Evolutionary conservation across 1,284 basidiomycete species (phyloP), one percentile per base, ranked within the genome.

Genomic region (Sanghuangporus sanghuang): DNA sequence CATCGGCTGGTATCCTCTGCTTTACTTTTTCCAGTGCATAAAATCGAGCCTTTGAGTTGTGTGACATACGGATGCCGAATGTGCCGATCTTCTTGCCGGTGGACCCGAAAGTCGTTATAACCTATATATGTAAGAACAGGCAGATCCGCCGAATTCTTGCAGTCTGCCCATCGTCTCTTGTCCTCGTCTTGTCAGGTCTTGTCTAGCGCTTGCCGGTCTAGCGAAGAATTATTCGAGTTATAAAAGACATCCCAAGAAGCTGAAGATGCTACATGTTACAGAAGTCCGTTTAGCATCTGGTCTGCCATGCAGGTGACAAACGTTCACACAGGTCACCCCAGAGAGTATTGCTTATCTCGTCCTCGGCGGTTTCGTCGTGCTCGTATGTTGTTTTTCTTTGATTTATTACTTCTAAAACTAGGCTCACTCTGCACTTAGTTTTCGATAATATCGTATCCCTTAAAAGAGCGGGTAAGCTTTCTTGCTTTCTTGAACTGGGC

Each of bases 311-410:
- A 40, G 46, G 35, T 64, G 40, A 64, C 55, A 57, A 61, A 61
- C 59, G 27, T 54, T 62, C 48, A 54, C 56, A 9, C 54, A 66
- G 65, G 65, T 61, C 35, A 63, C 65, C 18, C 53, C 65, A 8
- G 53, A 60, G 12, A 63, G 61, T 27, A 57, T 66, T 16, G 18
- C 85, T 2, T 93, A 94, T 72, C 86, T 90, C 40, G 85, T 88
- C 66, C 75, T 95, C 0, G 89, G 91, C 6, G 90, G 87, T n/a
- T 93, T 93, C 71, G 83, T 87, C 6, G 88, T 92, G 27, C 75
- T 78, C 32, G 87, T 88, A 39, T 59, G 64, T 49, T 21, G 18
- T 12, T 12, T 39, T 1, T 48, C 11, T n/a, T 16, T 44, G 12
- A 27, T 38, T n/a, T 23, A 12, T 18, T 32, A 4, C 21, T n/a